Conservation (phyloP, 2,329 filamentous ascomycete species). For the Botryosphaeria dothidea region DNA sequence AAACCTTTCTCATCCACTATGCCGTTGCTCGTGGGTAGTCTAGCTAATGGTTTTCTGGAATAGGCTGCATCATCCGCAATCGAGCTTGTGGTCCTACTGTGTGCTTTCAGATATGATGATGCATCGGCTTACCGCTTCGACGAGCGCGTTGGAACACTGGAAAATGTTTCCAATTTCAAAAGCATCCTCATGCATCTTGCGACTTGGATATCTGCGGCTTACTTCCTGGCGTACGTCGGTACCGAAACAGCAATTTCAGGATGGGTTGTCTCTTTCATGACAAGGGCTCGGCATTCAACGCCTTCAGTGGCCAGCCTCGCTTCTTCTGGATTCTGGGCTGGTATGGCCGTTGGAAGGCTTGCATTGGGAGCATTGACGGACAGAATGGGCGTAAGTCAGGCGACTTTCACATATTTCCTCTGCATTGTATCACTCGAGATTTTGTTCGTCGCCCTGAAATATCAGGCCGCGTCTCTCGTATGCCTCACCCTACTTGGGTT, state of each 20-base stretch:
- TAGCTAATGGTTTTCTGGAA: not conserved
- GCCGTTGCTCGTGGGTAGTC: not conserved
- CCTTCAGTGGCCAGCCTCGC: slow-evolving; percentile 41
- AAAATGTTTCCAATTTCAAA: not conserved
- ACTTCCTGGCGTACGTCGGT: slow-evolving; percentile 48
- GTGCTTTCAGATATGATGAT: slow-evolving; percentile 43
- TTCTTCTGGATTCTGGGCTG: slow-evolving; percentile 48
- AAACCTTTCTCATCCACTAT: too few species aligned
- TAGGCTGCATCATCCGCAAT: slow-evolving; percentile 24
- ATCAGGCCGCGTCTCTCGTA: slow-evolving; percentile 29
- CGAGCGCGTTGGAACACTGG: slow-evolving; percentile 21
- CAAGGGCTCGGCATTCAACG: slow-evolving; percentile 39
- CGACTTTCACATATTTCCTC: slow-evolving; percentile 30
- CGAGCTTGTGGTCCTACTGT: slow-evolving; percentile 30
- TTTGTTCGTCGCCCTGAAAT: slow-evolving; percentile 19
- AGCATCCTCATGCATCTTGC: slow-evolving; percentile 36
- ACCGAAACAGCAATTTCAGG: slow-evolving; percentile 48
- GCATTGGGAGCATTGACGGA: slow-evolving; percentile 36
- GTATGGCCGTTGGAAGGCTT: slow-evolving; percentile 45
- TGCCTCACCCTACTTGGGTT: slow-evolving; percentile 40
- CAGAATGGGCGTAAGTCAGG: slow-evolving; percentile 29
- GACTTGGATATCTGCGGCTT: slow-evolving; percentile 45
- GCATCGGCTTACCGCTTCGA: slow-evolving; percentile 33
- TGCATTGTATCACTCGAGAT: not conserved
- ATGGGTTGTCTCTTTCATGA: slow-evolving; percentile 51